Evolutionary conservation across 2,329 filamentous ascomycete species (phyloP), one percentile per base, ranked within the genome.

Genomic region (Pseudogymnoascus sp.): DNA sequence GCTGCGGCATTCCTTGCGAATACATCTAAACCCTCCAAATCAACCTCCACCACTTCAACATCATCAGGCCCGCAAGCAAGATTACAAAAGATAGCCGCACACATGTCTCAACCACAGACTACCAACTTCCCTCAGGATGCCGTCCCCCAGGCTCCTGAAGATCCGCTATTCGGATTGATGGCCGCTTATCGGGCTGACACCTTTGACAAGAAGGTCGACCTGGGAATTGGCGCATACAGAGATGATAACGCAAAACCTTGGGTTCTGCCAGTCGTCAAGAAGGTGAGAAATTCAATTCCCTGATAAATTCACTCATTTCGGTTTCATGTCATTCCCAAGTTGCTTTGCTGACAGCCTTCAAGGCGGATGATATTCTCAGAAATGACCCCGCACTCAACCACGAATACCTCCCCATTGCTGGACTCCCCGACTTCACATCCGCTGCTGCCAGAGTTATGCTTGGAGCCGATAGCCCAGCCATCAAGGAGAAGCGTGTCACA

Each of bases 361-460:
- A 97, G 93, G 94, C 94, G 70, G 92, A 97, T 75, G 89, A 94
- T 68, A 86, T 91, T 71, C 84, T 97, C 69, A 89, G 87, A 76
- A 88, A 89, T 74, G 92, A 97, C 77, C 92, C 93, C 73, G 84
- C 90, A 65, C 82, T 96, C 71, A 96, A 99, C 80, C 93, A 99
- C 81, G 94, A 99, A 83, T 99, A 99, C 78, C 91, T 95, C 65
- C 93, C 94, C 65, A 99, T 99, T 75, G 89, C 92, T 66, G 94
- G 94, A 73, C 83, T 97, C 65, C 78, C 87, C 63, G 83, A 88
- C 67, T 95, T 97, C 79, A 97, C 91, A 65, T 83, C 85, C 70
- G 95, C 94, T 73, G 92, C 94, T 23, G 91, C 93, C 74, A 92
- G 94, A 79, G 83, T 97, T 70, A 89, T 97, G 65, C 83, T 97